phyloP scores from a whole-genome alignment of 192 early-diverging fungal genomes.

The Backusella psychrophila region DNA sequence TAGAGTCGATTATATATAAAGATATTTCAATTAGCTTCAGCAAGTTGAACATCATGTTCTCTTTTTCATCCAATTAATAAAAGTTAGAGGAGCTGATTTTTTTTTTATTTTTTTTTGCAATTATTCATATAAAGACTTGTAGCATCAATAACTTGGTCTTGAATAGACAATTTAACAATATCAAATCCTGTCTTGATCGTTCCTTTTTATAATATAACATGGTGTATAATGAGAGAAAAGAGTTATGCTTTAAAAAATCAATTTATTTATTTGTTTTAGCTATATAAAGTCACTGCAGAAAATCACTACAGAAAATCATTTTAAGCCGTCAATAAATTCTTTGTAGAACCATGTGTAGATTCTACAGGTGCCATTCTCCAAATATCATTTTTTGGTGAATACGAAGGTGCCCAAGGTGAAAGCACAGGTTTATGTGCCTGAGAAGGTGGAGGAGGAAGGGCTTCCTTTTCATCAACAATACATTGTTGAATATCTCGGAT shows the following conservation, averaged over 20 bases:
- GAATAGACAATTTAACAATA: no score
- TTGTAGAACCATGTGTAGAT: neutral
- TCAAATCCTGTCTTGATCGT: no score
- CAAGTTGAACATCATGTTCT: no score
- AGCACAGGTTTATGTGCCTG: neutral
- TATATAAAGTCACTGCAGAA: neutral
- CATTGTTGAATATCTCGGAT: neutral
- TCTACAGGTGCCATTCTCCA: conserved; percentile 3
- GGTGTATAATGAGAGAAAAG: no score
- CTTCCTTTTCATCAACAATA: neutral
- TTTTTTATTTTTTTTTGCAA: no score
- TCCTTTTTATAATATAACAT: no score
- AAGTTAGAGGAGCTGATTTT: no score
- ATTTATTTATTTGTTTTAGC: neutral
- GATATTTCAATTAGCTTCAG: no score
- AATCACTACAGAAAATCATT: neutral
- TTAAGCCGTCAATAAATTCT: neutral
- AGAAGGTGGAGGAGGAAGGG: neutral
- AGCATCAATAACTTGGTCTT: no score
- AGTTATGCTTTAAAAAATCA: neutral
- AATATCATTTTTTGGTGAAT: conserved; percentile 6
- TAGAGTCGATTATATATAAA: no score
- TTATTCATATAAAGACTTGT: no score
- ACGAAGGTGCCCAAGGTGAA: conserved; percentile 13
- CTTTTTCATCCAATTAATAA: no score